These are phyloP conservation scores for Spongospora subterranea DNA, from an alignment of 208 protist genomes.

Conservation along the genomic window DNA sequence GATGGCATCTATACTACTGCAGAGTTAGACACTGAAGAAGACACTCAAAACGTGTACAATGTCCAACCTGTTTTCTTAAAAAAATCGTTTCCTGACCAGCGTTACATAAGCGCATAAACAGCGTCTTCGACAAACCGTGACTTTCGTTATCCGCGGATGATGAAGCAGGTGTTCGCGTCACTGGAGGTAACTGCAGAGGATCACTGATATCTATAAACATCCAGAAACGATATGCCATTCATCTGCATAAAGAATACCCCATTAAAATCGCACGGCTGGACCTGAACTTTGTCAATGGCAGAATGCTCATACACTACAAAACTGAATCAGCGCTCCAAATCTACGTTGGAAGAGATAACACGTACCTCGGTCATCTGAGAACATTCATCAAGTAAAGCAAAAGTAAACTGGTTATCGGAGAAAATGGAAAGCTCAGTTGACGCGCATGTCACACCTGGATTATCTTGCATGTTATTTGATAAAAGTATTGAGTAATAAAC, in stretches of 20 bases:
- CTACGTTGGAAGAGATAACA: not conserved
- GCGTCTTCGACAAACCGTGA: not conserved
- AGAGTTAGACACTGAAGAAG: not conserved
- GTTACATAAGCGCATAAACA: slow-evolving; percentile 3
- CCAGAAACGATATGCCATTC: not conserved
- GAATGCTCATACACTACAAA: slow-evolving; percentile 12
- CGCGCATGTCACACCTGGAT: slow-evolving; percentile 3
- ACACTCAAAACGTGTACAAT: not conserved
- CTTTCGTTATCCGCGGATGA: not conserved
- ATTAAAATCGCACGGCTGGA: not conserved
- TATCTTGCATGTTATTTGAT: not conserved
- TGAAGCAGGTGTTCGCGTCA: not conserved
- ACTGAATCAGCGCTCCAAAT: not conserved
- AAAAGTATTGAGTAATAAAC: not conserved
- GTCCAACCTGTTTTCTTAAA: not conserved
- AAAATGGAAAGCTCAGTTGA: not conserved
- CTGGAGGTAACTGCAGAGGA: slow-evolving; percentile 27
- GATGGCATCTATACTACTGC: slow-evolving; percentile 44
- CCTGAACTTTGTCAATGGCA: slow-evolving; percentile 36
- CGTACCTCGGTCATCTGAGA: slow-evolving; percentile 29
- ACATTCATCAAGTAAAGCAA: slow-evolving; percentile 28
- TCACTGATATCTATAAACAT: slow-evolving; percentile 6
- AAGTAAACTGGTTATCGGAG: slow-evolving; percentile 6
- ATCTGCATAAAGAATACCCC: not conserved
- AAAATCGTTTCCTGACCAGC: not conserved